These are phyloP conservation scores for Trichophaea hybrida DNA, from an alignment of 2,329 filamentous ascomycete species.

Conservation along the genomic window DNA sequence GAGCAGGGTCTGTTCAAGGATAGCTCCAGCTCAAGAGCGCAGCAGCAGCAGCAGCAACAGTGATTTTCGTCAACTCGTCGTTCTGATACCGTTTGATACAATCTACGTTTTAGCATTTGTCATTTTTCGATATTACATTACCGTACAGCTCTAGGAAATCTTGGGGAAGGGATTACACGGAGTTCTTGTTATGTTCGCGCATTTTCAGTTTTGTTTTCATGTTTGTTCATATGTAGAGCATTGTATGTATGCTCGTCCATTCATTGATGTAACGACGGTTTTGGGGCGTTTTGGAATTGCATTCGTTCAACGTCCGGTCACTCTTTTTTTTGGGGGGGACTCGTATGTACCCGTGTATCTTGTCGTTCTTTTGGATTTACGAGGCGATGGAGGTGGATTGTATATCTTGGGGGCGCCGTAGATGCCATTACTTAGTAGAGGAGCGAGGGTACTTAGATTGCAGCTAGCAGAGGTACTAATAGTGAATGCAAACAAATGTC, in stretches of 20 bases:
- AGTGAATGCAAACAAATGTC: neutral
- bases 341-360: too few species aligned
- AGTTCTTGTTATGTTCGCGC: neutral
- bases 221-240: neutral
- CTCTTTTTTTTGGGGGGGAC: neutral
- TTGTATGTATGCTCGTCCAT: too few species aligned
- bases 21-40: slow-evolving; percentile 2
- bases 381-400: too few species aligned
- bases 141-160: too few species aligned
- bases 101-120: neutral
- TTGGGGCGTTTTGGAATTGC: slow-evolving; percentile 1
- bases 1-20: slow-evolving; percentile 27
- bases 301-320: neutral
- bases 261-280: neutral
- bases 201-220: neutral
- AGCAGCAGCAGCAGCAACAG: slow-evolving; percentile 1
- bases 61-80: neutral
- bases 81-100: neutral
- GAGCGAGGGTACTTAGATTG: neutral
- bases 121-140: neutral
- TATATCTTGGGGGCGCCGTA: too few species aligned
- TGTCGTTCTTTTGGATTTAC: too few species aligned
- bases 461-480: neutral
- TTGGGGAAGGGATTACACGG: too few species aligned
- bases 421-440: neutral